These are phyloP conservation scores for Vigna angularis DNA, from an alignment of 306 rosid species.

Conservation along the genomic window DNA sequence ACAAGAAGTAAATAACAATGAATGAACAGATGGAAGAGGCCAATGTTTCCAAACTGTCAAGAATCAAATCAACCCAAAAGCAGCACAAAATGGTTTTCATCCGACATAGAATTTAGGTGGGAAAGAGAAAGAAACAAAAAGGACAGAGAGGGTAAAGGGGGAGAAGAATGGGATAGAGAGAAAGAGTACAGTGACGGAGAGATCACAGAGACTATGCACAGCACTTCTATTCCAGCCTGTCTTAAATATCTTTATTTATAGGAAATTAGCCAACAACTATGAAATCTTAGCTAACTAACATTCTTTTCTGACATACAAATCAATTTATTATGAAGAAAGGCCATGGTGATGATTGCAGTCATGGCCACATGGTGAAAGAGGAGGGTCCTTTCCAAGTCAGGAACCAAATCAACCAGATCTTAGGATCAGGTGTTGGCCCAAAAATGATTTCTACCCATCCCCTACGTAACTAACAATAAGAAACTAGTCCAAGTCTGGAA, in stretches of 20 bases:
- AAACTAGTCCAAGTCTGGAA: constrained; percentile 17
- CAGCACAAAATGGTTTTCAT: background rate
- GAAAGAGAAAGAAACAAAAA: too few species aligned
- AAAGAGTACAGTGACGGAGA: too few species aligned
- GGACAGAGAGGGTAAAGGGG: too few species aligned
- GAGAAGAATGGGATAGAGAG: too few species aligned
- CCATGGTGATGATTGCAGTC: background rate
- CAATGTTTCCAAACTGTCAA: constrained; percentile 26
- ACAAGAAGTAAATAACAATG: constrained; percentile 14
- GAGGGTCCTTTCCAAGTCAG: constrained; percentile 2
- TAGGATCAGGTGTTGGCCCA: constrained; percentile 9
- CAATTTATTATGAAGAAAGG: background rate
- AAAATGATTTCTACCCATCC: background rate
- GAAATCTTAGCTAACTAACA: background rate
- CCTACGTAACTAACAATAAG: background rate
- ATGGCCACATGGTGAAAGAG: constrained; percentile 21
- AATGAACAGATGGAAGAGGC: constrained; percentile 9
- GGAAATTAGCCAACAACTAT: background rate
- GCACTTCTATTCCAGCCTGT: background rate
- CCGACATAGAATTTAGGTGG: too few species aligned
- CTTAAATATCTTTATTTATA: background rate
- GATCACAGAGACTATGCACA: too few species aligned
- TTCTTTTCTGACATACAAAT: background rate
- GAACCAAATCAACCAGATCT: constrained; percentile 33
- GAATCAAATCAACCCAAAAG: constrained; percentile 26